These are phyloP conservation scores for Botrytis tulipae DNA, from an alignment of 2,329 filamentous ascomycete genomes.

Conservation along the genomic window DNA sequence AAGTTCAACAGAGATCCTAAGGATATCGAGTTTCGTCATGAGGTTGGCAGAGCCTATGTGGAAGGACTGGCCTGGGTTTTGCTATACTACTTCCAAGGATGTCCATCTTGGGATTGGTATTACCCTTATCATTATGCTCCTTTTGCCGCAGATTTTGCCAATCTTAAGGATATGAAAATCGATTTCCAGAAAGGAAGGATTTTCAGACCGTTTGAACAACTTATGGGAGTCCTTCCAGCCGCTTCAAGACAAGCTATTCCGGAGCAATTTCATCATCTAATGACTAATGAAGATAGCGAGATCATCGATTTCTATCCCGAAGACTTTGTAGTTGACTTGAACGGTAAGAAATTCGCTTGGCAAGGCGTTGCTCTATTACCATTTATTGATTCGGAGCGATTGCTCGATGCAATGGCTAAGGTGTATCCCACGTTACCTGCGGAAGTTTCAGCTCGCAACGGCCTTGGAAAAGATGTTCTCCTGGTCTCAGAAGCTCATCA, in stretches of 20 bases:
- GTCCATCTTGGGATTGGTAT: slow-evolving; percentile 98
- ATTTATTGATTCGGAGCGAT: slow-evolving; percentile 89
- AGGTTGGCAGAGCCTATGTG: slow-evolving; percentile 87
- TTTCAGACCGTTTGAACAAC: slow-evolving; percentile 90
- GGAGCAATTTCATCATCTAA: slow-evolving; percentile 81
- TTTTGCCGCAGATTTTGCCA: slow-evolving; percentile 91
- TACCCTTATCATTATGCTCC: slow-evolving; percentile 98
- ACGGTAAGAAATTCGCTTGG: slow-evolving; percentile 98
- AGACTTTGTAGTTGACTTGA: slow-evolving; percentile 89
- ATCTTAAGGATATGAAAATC: slow-evolving; percentile 75
- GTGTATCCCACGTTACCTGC: slow-evolving; percentile 77
- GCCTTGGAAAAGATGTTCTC: slow-evolving; percentile 75
- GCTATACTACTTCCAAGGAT: slow-evolving; percentile 96
- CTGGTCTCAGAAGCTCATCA: slow-evolving; percentile 81
- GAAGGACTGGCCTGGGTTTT: slow-evolving; percentile 95
- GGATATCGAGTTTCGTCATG: slow-evolving; percentile 81
- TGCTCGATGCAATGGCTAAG: slow-evolving; percentile 77
- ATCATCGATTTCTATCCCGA: slow-evolving; percentile 98
- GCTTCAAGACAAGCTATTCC: slow-evolving; percentile 91
- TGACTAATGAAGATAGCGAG: slow-evolving; percentile 82
- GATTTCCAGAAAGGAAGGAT: slow-evolving; percentile 80
- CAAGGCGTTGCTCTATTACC: slow-evolving; percentile 91
- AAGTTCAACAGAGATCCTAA: slow-evolving; percentile 85
- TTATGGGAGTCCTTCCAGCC: slow-evolving; percentile 96
- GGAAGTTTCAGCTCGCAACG: slow-evolving; percentile 77